phyloP scores from a whole-genome alignment of 1,139 yeast genomes.

The Pneumocystis carinii region DNA sequence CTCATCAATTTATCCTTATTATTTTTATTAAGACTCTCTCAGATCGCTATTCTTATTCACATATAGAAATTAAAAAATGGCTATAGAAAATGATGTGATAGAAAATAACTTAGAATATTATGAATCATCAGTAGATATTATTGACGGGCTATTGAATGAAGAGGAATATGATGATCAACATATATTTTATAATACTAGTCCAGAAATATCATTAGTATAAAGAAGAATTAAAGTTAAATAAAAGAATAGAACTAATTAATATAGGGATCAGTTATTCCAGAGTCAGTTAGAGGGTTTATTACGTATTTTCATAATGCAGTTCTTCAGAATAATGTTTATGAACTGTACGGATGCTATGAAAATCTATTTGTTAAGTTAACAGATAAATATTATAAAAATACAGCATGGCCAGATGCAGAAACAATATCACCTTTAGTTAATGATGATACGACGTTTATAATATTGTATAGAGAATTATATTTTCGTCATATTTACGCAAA shows the following conservation, averaged over 20 bases:
- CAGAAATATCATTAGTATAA: not conserved
- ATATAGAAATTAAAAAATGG: not conserved
- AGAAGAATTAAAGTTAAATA: not conserved
- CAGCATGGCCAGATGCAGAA: slow-evolving; percentile 35
- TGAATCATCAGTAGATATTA: not conserved
- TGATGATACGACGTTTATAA: slow-evolving; percentile 32
- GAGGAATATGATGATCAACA: not conserved
- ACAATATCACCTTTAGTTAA: slow-evolving; percentile 32
- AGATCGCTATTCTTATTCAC: no score
- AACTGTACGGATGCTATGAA: slow-evolving; percentile 33
- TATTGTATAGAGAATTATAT: slow-evolving; percentile 35
- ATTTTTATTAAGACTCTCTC: no score
- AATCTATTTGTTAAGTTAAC: slow-evolving; percentile 32
- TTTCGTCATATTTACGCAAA: slow-evolving; percentile 35
- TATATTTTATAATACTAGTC: not conserved
- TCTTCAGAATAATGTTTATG: slow-evolving; percentile 30
- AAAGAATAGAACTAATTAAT: not conserved
- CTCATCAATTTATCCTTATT: no score
- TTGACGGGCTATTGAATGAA: not conserved
- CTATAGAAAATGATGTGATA: not conserved
- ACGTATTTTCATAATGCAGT: slow-evolving; percentile 30
- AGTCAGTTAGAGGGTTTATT: slow-evolving; percentile 31
- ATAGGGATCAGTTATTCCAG: slow-evolving; percentile 24
- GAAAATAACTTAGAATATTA: not conserved
- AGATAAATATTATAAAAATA: slow-evolving; percentile 30